Base-by-base conservation (phyloP, 345 rosid genomes). In the Theobroma cacao region DNA sequence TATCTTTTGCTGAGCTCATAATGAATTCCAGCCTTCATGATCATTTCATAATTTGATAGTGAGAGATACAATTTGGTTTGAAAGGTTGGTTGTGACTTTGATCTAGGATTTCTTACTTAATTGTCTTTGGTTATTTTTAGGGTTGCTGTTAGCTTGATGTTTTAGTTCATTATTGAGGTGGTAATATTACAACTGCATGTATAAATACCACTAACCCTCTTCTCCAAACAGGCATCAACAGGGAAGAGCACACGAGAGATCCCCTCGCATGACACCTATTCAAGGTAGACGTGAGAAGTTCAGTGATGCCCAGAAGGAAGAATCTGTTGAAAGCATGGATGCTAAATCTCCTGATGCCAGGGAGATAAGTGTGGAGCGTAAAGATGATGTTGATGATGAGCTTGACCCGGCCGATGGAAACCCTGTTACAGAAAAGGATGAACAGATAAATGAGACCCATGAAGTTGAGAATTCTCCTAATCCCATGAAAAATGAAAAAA, bases 321-420 rank as follows among this genome's bases (percentile, higher is more conserved):
- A 82, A 75, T 86, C 93, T 47, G 79, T 82, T 81, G 91, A 89
- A 84, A 94, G 91, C 84, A 82, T 86, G 81, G 92, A 82, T 77
- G 85, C 80, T 76, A 90, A 87, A 14, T 89, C 96, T 79, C 89
- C 92, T 60, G 86, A 85, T 88, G 86, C 79, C 3, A 85, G 82
- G 78, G 91, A 84, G 70, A 83, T 78, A 75, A 91, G 92, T 84
- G 78, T 85, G 79, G 97, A 89, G 74, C 83, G 40, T 28, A 90
- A 89, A 84, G 91, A 87, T 89, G 85, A 72, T 70, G 74, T 76
- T 58, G 82, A 70, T 64, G 88, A 85, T 70, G 85, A 86, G 60
- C 75, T 68, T 72, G 77, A 74, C 34, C 22, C 65, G 0, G 85
- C 83, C 64, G 90, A 85, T 79, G 85, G 82, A 82, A 86, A 88